Percentiles rank a stretch among this genome's conserved stretches.
Conservation (phyloP, 805 yeast genomes). For the Ogataea trehaloabstinens region DNA sequence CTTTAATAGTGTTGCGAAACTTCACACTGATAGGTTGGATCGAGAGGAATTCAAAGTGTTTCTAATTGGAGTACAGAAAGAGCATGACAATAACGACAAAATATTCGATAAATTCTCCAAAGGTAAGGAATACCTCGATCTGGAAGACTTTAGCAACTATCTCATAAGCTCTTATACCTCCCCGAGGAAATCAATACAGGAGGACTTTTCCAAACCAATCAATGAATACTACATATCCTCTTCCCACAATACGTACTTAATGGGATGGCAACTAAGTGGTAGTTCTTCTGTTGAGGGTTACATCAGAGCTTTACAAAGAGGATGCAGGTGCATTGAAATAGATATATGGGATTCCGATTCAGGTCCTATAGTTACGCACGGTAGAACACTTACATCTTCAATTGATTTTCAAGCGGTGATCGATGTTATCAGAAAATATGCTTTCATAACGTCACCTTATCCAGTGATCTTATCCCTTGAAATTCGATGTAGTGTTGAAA, state of each 20-base stretch:
- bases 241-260: constrained; percentile 89
- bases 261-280: constrained; percentile 87
- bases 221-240: constrained; percentile 88
- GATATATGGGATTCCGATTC: constrained; percentile 84
- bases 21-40: constrained; percentile 20
- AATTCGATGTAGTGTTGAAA: constrained; percentile 66
- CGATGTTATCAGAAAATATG: constrained; percentile 73
- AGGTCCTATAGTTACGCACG: constrained; percentile 90
- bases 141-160: constrained; percentile 30
- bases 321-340: constrained; percentile 92
- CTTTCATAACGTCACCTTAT: constrained; percentile 81
- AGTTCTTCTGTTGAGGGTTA: constrained; percentile 89
- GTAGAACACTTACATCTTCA: constrained; percentile 75
- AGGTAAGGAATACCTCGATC: constrained; percentile 18
- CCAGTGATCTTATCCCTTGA: constrained; percentile 89
- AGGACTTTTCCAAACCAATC: constrained; percentile 60
- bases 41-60: constrained; percentile 41
- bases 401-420: constrained; percentile 69
- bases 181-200: constrained; percentile 22
- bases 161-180: constrained; percentile 32
- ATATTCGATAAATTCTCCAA: constrained; percentile 39
- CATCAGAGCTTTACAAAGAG: constrained; percentile 79
- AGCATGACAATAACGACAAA: constrained; percentile 31
- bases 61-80: constrained; percentile 46
- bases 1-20: constrained; percentile 26